These are phyloP conservation scores for Euphrasia confusa DNA, from an alignment of 257 asterid species.

Conservation along the genomic window DNA sequence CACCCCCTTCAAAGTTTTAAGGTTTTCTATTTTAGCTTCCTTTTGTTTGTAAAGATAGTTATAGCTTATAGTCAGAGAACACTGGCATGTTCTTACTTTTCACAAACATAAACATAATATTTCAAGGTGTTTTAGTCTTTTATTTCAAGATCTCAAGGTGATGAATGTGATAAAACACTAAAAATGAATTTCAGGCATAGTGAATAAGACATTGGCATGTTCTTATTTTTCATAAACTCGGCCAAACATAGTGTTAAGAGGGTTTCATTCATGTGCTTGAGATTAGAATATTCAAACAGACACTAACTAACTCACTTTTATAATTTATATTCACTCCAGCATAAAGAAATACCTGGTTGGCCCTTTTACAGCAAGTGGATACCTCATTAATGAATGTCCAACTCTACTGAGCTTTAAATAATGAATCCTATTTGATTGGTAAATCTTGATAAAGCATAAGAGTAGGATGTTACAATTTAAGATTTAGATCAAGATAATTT, in stretches of 20 bases:
- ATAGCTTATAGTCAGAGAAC: not conserved
- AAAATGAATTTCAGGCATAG: conserved; percentile 5
- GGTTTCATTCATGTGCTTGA: conserved; percentile 16
- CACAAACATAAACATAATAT: no score
- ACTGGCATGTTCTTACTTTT: no score
- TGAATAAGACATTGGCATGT: conserved; percentile 1
- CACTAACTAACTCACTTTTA: conserved; percentile 11
- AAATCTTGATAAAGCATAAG: conserved; percentile 24
- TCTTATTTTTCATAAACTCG: conserved; percentile 10
- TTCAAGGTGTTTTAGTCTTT: no score
- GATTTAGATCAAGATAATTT: conserved; percentile 67
- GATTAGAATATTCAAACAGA: conserved; percentile 19
- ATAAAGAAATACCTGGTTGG: conserved; percentile 21
- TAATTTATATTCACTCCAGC: conserved; percentile 15
- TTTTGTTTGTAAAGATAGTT: conserved; percentile 6
- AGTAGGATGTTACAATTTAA: conserved; percentile 48
- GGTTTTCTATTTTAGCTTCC: not conserved
- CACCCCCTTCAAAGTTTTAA: conserved; percentile 7
- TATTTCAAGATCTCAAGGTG: conserved; percentile 5
- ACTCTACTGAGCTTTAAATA: conserved; percentile 19
- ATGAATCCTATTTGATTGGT: conserved; percentile 18
- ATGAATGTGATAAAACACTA: conserved; percentile 2
- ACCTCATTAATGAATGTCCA: conserved; percentile 17
- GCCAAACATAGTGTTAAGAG: conserved; percentile 3
- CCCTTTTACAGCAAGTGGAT: conserved; percentile 23